Evolutionary conservation across 192 early-diverging fungal species (phyloP).

Genomic region (Lobosporangium transversale): DNA sequence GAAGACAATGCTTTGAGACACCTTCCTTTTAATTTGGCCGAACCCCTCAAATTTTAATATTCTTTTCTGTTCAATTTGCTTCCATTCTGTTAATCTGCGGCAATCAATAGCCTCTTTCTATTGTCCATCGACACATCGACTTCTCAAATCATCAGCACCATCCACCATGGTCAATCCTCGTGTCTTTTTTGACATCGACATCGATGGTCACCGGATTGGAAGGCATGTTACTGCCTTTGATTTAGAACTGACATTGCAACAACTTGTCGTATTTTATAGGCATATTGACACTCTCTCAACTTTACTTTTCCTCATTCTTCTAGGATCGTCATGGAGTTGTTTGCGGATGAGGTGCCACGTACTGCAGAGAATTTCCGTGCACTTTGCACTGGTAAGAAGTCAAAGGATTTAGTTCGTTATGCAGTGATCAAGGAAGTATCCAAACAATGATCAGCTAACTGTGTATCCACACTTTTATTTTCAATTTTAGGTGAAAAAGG

Average conservation of each 20-base stretch:
- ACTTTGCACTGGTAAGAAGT: conserved; percentile 82
- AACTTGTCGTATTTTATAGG: background rate
- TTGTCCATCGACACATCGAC: no score
- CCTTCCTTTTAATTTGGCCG: no score
- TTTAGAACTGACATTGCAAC: background rate
- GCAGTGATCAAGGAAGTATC: background rate
- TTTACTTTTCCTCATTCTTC: background rate
- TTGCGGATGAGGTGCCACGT: conserved; percentile 54
- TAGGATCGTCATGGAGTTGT: conserved; percentile 54
- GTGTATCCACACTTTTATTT: background rate
- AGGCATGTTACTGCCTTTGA: conserved; percentile 17
- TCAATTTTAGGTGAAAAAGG: conserved; percentile 66
- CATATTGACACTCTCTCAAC: no score
- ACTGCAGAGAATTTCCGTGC: conserved; percentile 86
- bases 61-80: background rate
- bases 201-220: conserved; percentile 63
- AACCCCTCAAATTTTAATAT: no score
- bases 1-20: no score
- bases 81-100: background rate
- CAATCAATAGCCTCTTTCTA: no score
- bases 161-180: conserved; percentile 59
- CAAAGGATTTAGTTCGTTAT: background rate
- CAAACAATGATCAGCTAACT: background rate
- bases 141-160: background rate
- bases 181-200: conserved; percentile 70